Base-by-base conservation (phyloP, 768 basidiomycete genomes). In the Sporobolomyces phaffii region DNA sequence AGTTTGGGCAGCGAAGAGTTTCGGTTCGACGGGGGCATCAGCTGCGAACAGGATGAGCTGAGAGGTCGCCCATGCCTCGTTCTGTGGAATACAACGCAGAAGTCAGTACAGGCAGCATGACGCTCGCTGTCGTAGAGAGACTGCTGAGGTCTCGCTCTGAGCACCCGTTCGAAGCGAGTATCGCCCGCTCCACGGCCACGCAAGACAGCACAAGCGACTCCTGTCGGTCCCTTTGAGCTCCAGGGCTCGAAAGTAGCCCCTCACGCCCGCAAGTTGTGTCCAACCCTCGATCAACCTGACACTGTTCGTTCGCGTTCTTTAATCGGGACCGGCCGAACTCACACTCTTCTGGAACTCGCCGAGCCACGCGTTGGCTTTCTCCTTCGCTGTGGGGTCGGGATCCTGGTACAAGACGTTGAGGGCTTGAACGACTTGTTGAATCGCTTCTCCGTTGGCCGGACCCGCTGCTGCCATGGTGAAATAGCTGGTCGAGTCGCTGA, bases 261-360 rank as follows among this genome's bases (percentile, higher is more conserved):
- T n/a, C n/a, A n/a, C n/a, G 15, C 43, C 13, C 13, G 43, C 13
- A 13, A 10, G 22, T 20, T 11, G 13, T 20, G 57, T 22, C 43
- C 28, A 49, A 24, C 48, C 5, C 48, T 45, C 28, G 31, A 34
- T 49, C 40, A 28, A 43, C 13, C 40, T 10, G 18, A 17, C 24
- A 20, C 28, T 6, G 31, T 14, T 28, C 31, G 34, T 26, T 20
- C 54, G 6, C 26, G 41, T 17, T 15, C 24, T 13, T 7, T 7
- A 5, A 17, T 3, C 2, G 5, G 17, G 6, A 10, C 13, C 15
- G 80, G 38, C 17, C n/a, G 5, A 81, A 81, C 82, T 88, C 86
- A 97, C 94, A 82, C 91, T 93, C 82, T 97, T 93, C 81, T 99
- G 94, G 78, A 98, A 99, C 79, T 93, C 91, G 81, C 92, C 88